Base-by-base conservation (phyloP, 352 stramenopile genomes). In the Paralagenidium karlingii region DNA sequence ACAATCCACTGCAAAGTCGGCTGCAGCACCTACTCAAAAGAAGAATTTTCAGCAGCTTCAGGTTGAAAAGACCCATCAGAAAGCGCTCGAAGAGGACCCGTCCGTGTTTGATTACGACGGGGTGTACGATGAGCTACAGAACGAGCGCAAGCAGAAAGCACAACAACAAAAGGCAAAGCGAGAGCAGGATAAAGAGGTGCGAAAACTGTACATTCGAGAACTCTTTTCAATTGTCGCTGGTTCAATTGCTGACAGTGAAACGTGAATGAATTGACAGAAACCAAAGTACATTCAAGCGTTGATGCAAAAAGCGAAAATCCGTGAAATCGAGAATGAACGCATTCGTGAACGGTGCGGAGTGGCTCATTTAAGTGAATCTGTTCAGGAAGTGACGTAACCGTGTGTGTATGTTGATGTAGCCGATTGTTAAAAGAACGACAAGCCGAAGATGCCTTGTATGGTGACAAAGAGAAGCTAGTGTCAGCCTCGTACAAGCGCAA, bases 401-500 rank as follows among this genome's bases (percentile, higher is more conserved):
- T 16, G 13, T 16, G 13, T 13, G 13, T n/a, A n/a, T n/a, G n/a
- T n/a, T n/a, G n/a, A n/a, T n/a, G n/a, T 8, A 46, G 40, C 10
- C 60, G 68, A 12, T 52, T 96, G 27, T 51, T 93, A 31, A 84
- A 91, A 48, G 85, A 96, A 43, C 61, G 80, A 24, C 60, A 79
- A 38, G 58, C 66, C 34, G 82, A 94, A 24, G 83, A 94, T 48
- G 77, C 67, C 38, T 38, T 79, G 19, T 86, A 77, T 29, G 68
- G 68, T 18, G 81, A 90, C 50, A 92, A 94, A 58, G 81, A 93
- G 45, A 94, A 94, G 55, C 80, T 94, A 28, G 63, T 96, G 5
- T 94, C 84, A 8, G 74, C 78, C 1, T 90, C 82, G 12, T 96
- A 94, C 62, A 96, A 96, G 58, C 56, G 81, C 12, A 94, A 94